Evolutionary conservation across 2,329 filamentous ascomycete species (phyloP).

Genomic region (Ceratocystis alfenasii): DNA sequence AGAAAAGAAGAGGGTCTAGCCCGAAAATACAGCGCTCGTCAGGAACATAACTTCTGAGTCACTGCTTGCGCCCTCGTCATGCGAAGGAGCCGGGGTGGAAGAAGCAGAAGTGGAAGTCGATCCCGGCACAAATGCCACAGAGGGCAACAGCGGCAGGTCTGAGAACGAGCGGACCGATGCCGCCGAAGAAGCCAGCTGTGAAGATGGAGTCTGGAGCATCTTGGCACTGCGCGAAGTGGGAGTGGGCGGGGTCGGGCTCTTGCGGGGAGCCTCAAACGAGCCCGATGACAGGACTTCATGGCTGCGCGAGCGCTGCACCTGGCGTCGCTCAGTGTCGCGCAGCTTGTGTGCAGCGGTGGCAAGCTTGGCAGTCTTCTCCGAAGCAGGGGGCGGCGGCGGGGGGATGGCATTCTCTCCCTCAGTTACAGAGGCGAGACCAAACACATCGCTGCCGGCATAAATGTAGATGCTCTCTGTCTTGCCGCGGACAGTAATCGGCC

Average conservation of each 20-base stretch:
- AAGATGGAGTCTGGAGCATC: conserved; percentile 24
- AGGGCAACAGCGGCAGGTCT: conserved; percentile 9
- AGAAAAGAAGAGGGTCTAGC: conserved; percentile 25
- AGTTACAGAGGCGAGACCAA: conserved; percentile 54
- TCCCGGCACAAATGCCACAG: conserved; percentile 5
- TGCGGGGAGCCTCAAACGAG: conserved; percentile 20
- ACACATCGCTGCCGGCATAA: conserved; percentile 56
- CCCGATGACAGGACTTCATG: conserved; percentile 38
- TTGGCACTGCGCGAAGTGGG: conserved; percentile 22
- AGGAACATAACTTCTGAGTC: conserved; percentile 33
- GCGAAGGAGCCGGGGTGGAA: conserved; percentile 17
- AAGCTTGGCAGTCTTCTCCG: conserved; percentile 23
- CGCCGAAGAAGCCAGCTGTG: conserved; percentile 5
- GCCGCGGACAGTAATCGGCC: conserved; percentile 26
- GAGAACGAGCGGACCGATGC: background rate
- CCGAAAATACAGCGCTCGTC: conserved; percentile 39
- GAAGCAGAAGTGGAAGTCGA: conserved; percentile 17
- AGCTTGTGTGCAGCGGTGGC: conserved; percentile 17
- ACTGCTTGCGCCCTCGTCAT: conserved; percentile 27
- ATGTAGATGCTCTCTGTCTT: conserved; percentile 54
- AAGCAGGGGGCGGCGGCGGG: conserved; percentile 26
- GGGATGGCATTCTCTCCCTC: conserved; percentile 30
- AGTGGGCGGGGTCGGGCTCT: conserved; percentile 16
- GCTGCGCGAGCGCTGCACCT: conserved; percentile 39
- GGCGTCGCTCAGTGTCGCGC: conserved; percentile 31